Base-by-base conservation (phyloP, 73 alveolate species). In the Paraurostyla sp. region DNA sequence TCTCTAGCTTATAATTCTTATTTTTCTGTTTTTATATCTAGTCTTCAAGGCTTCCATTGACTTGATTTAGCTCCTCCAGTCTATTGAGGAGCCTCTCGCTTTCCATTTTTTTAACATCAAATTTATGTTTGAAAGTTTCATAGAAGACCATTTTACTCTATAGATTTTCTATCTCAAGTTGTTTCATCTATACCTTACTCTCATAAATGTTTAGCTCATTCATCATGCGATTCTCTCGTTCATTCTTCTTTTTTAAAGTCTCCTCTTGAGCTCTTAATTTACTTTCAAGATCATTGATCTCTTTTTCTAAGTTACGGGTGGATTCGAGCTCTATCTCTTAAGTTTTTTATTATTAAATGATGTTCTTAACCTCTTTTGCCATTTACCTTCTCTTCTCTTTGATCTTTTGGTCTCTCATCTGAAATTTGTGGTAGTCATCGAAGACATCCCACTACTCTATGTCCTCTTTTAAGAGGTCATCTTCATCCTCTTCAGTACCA, bases 401-500 rank as follows among this genome's bases (percentile, higher is more conserved):
- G 45, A 60, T 60, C 50, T 60, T 60, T 50, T 60, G 9, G 13
- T 60, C 78, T 60, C 78, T 60, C 22, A 29, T 16, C 25, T 60
- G 45, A 23, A 60, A 60, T 23, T 60, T 60, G 32, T 60, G 78
- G 32, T 60, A 60, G 25, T 60, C 78, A 60, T 60, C 78, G 49
- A 60, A 60, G 45, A 60, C 78, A 33, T 60, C 78, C 78, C 78
- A 60, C 25, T 29, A 6, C 50, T 60, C 78, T 13, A 30, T 50
- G 15, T 60, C 78, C 7, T 60, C 78, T 33, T 60, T 60, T 7
- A 60, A 27, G 3, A 60, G 50, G 25, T 60, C 78, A 33, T 60
- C 78, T 60, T 60, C 78, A 60, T 60, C 78, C 50, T 60, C 78
- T 60, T 60, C 78, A 60, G 78, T 60, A 4, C 78, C 78, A 29